These are phyloP conservation scores for Plasmodium knowlesi DNA, from an alignment of 169 alveolate genomes.

Conservation along the genomic window DNA sequence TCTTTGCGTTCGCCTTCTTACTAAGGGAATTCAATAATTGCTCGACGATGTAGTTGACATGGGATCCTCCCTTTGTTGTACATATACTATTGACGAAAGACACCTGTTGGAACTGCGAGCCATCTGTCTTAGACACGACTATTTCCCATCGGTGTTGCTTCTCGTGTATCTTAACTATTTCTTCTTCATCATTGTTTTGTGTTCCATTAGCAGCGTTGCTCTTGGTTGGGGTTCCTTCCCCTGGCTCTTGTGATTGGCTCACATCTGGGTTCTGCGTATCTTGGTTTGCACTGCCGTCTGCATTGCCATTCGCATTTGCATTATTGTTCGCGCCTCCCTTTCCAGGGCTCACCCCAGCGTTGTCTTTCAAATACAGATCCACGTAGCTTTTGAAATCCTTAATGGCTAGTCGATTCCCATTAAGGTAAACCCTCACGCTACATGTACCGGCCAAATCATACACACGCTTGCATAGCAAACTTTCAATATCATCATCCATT, in stretches of 20 bases:
- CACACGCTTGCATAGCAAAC: slow-evolving; percentile 96
- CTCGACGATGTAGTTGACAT: slow-evolving; percentile 96
- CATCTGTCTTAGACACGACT: slow-evolving; percentile 89
- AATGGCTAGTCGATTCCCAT: slow-evolving; percentile 92
- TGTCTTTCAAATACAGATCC: slow-evolving; percentile 90
- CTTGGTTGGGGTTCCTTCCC: slow-evolving; percentile 1
- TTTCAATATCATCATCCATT: slow-evolving; percentile 93
- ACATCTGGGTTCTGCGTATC: neutral
- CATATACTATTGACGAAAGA: slow-evolving; percentile 98
- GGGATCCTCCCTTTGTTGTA: slow-evolving; percentile 99
- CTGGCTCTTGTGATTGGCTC: slow-evolving; percentile 1
- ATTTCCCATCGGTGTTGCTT: slow-evolving; percentile 89
- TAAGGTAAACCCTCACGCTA: slow-evolving; percentile 94
- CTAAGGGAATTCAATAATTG: slow-evolving; percentile 93
- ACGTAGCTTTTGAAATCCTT: slow-evolving; percentile 95
- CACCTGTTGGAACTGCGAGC: slow-evolving; percentile 95
- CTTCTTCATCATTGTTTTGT: slow-evolving; percentile 71
- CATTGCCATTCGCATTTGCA: neutral
- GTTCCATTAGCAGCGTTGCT: neutral
- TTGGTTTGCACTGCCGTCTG: neutral
- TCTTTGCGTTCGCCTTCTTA: slow-evolving; percentile 93
- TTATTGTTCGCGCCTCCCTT: neutral
- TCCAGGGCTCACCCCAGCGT: neutral
- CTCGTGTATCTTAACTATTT: slow-evolving; percentile 83
- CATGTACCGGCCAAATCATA: slow-evolving; percentile 99